phyloP scores from a whole-genome alignment of 345 rosid genomes.

The Brassica cretica region DNA sequence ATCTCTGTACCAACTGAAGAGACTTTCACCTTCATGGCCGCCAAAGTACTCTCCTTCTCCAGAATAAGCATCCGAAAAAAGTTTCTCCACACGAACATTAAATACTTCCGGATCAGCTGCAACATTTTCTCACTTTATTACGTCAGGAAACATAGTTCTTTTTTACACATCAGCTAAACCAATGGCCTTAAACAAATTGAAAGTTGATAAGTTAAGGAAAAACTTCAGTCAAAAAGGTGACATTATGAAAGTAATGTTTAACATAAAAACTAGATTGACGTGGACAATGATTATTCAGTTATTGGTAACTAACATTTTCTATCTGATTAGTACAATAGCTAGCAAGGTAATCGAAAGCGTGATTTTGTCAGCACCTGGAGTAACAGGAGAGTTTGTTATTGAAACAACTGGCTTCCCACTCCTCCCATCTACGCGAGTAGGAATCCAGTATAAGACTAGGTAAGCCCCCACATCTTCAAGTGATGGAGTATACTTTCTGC shows the following conservation, averaged over 20 bases:
- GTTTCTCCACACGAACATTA: conserved; percentile 63
- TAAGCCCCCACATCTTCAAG: conserved; percentile 83
- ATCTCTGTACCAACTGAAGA: conserved; percentile 95
- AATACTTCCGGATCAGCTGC: conserved; percentile 82
- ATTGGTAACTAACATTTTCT: neutral
- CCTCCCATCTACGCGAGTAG: conserved; percentile 83
- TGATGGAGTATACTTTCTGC: conserved; percentile 79
- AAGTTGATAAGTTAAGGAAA: conserved; percentile 5
- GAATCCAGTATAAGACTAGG: conserved; percentile 81
- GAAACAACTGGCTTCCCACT: conserved; percentile 78
- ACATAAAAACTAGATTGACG: conserved; percentile 14
- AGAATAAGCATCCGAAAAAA: conserved; percentile 59
- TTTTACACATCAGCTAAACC: conserved; percentile 4
- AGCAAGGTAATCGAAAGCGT: conserved; percentile 2
- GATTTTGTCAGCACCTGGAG: conserved; percentile 58
- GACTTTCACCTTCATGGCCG: conserved; percentile 84
- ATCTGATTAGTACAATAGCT: conserved; percentile 1
- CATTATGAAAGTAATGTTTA: conserved; percentile 15
- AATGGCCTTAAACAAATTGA: neutral
- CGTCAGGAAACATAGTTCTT: conserved; percentile 29
- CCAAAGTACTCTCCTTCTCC: conserved; percentile 97
- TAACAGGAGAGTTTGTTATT: conserved; percentile 67
- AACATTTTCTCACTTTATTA: conserved; percentile 30
- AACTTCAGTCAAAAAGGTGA: conserved; percentile 15
- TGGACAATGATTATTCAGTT: neutral